These are phyloP conservation scores for Hypoxylon sp. DNA, from an alignment of 2,329 filamentous ascomycete genomes.

Conservation along the genomic window DNA sequence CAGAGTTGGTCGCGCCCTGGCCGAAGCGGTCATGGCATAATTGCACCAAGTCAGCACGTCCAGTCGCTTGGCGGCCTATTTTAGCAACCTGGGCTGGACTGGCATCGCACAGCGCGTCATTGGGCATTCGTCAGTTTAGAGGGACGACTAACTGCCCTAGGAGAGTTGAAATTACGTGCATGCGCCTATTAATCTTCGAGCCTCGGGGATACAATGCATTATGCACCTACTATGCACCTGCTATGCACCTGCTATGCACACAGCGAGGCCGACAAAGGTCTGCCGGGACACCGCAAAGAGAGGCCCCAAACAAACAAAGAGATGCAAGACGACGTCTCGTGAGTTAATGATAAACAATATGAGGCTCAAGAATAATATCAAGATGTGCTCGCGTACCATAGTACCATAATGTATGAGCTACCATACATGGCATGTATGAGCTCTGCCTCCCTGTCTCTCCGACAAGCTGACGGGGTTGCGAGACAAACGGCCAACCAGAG, in stretches of 20 bases:
- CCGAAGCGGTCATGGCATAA: constrained; percentile 32
- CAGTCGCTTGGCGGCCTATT: constrained; percentile 26
- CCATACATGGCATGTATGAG: no score
- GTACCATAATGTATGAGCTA: no score
- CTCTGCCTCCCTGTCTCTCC: no score
- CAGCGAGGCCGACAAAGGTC: constrained; percentile 13
- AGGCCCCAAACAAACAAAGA: constrained; percentile 35
- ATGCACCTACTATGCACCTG: no score
- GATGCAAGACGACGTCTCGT: constrained; percentile 7
- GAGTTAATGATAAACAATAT: constrained; percentile 19
- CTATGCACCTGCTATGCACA: no score
- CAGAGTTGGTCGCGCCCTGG: constrained; percentile 19
- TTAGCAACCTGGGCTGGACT: constrained; percentile 9
- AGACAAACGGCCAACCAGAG: constrained; percentile 18
- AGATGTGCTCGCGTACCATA: neutral
- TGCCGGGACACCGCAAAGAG: constrained; percentile 6
- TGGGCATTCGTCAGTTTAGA: constrained; percentile 18
- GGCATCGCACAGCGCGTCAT: constrained; percentile 10
- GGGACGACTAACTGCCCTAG: constrained; percentile 29
- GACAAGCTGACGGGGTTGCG: neutral
- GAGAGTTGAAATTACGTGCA: constrained; percentile 42
- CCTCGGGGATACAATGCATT: constrained; percentile 29
- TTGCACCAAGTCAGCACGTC: constrained; percentile 31
- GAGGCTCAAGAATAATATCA: constrained; percentile 20
- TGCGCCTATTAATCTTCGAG: constrained; percentile 37